Base-by-base conservation (phyloP, 176 grass and related monocot genomes). In the Avena eriantha region DNA sequence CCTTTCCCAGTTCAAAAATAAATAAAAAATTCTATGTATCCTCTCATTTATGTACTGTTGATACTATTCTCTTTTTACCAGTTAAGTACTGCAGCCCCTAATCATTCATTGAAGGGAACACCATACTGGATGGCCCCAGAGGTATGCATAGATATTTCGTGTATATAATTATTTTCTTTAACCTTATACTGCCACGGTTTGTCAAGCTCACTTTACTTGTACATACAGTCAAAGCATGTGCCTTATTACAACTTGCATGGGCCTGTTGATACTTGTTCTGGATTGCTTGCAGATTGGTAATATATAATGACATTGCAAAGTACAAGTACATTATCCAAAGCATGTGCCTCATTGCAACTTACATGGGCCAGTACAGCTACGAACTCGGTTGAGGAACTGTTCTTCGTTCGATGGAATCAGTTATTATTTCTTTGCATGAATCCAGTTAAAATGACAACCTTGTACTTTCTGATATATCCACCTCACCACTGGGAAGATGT, bases 91-190 rank as follows among this genome's bases (percentile, higher is more conserved):
- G 93, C 91, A 83, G 87, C 91, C 6, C 90, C 90, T 15, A 87
- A 91, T 88, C 93, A 89, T 90, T 98, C 96, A 18, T 54, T 98
- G 61, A 98, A 98, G 78, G 96, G 96, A 80, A 95, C 96, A 56
- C 93, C 96, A 54, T 98, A 92, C 82, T 98, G 96, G 96, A 98
- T 98, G 96, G 96, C 96, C 34, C 96, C 96, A 80, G 96, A 98
- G 92, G 96, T 98, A 92, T 10, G 21, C 70, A 9, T 34, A 78
- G 17, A 82, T 80, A 57, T 72, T 53, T 17, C 54, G 67, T 71
- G 59, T 67, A 79, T 69, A 11, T 43, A 73, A 63, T 72, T 4
- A 24, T 86, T 71, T 83, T 71, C 21, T 72, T 50, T 21, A 45
- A 68, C 23, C 14, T 82, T 76, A 4, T 64, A 68, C 19, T 80